phyloP scores from a whole-genome alignment of 495 filamentous ascomycete species.

The Penicillium soppii region DNA sequence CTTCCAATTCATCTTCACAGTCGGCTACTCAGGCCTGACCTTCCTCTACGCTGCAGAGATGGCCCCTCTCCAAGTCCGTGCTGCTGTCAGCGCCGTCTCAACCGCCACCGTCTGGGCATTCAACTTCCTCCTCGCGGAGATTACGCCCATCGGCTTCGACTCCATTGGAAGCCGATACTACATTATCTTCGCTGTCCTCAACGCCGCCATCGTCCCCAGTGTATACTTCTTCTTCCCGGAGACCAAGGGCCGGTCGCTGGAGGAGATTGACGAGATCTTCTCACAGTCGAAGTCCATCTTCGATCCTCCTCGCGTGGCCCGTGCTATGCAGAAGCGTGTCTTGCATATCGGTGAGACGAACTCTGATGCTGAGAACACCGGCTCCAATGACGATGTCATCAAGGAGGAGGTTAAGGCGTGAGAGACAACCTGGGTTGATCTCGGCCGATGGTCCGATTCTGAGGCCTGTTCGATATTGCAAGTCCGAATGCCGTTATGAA shows the following conservation, averaged over 20 bases:
- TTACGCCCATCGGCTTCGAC: conserved; percentile 46
- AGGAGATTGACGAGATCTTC: conserved; percentile 76
- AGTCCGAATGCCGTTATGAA: neutral
- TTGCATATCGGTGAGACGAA: neutral
- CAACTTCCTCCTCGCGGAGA: conserved; percentile 48
- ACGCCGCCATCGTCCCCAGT: conserved; percentile 43
- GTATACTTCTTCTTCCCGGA: conserved; percentile 62
- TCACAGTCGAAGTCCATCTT: conserved; percentile 30
- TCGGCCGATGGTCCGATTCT: neutral
- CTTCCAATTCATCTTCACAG: conserved; percentile 36
- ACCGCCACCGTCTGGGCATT: conserved; percentile 65
- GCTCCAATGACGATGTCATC: neutral
- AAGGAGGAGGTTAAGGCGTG: conserved; percentile 3
- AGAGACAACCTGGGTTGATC: neutral
- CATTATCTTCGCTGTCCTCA: conserved; percentile 49
- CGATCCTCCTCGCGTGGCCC: conserved; percentile 31
- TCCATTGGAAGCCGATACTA: conserved; percentile 48
- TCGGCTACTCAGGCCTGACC: conserved; percentile 63
- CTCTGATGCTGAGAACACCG: neutral
- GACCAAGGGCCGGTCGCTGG: conserved; percentile 61
- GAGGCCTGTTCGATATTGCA: neutral
- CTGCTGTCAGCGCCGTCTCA: conserved; percentile 63
- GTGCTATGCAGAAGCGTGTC: conserved; percentile 17
- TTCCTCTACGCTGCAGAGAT: conserved; percentile 67
- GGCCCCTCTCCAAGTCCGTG: conserved; percentile 65